Percentiles rank a stretch among this genome's conserved stretches.
Evolutionary conservation across 345 rosid genomes (phyloP).

Genomic region (Hibiscus tridactylites): DNA sequence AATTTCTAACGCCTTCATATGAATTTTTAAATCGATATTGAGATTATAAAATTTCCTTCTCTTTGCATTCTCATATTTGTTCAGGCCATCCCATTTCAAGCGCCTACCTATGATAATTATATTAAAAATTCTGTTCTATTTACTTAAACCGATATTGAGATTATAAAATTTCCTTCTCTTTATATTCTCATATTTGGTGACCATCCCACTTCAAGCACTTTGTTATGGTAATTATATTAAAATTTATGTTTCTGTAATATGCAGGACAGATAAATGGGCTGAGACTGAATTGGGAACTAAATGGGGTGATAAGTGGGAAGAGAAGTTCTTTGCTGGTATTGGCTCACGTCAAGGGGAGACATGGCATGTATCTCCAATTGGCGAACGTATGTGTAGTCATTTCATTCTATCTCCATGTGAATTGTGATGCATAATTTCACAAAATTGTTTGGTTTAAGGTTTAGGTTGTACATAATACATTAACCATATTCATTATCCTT

Average conservation of each 20-base stretch:
- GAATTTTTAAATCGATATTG: not conserved
- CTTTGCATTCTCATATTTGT: not conserved
- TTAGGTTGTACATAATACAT: not conserved
- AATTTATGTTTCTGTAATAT: not conserved
- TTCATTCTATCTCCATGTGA: not conserved
- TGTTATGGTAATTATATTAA: not conserved
- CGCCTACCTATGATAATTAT: not conserved
- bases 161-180: not conserved
- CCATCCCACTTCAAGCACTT: not conserved
- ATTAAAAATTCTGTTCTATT: not conserved
- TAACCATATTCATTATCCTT: not conserved
- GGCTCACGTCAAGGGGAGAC: slow-evolving; percentile 99
- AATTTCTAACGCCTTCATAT: not conserved
- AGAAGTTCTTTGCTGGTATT: slow-evolving; percentile 85
- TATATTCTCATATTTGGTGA: slow-evolving; percentile 1
- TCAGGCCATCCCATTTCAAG: not conserved
- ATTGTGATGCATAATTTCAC: not conserved
- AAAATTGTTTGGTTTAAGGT: not conserved
- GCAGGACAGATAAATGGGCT: slow-evolving; percentile 99
- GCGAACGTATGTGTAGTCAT: slow-evolving; percentile 55
- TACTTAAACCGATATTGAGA: not conserved
- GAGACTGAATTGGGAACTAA: slow-evolving; percentile 96
- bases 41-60: not conserved
- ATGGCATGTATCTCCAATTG: slow-evolving; percentile 87
- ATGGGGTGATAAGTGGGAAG: slow-evolving; percentile 99